Evolutionary conservation across 2,329 filamentous ascomycete species (phyloP).

Genomic region (Paecilomyces sp.): DNA sequence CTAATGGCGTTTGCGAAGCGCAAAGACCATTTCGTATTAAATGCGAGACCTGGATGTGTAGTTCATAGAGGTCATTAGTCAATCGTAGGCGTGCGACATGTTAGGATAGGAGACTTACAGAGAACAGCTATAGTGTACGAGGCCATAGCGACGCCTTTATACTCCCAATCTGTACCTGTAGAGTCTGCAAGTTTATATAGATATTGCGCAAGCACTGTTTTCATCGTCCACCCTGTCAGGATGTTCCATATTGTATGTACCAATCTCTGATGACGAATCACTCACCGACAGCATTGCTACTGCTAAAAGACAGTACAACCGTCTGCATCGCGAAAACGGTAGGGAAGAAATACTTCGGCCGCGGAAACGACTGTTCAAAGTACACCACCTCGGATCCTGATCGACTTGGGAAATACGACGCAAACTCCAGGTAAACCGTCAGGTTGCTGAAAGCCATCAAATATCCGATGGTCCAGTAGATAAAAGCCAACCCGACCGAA

Average conservation of each 20-base stretch:
- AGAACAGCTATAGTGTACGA: constrained; percentile 54
- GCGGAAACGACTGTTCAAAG: constrained; percentile 60
- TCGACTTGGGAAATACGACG: constrained; percentile 59
- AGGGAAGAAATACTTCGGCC: constrained; percentile 58
- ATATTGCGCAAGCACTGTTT: constrained; percentile 55
- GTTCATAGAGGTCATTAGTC: background rate
- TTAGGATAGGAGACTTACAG: constrained; percentile 32
- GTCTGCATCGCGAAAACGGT: constrained; percentile 58
- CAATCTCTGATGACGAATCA: background rate
- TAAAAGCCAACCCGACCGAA: constrained; percentile 54
- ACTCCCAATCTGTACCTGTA: constrained; percentile 52
- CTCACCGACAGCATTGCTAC: constrained; percentile 54
- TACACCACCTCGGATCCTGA: constrained; percentile 62
- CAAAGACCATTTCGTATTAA: constrained; percentile 53
- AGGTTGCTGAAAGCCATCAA: constrained; percentile 51
- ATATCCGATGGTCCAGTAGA: constrained; percentile 60
- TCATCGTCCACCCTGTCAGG: background rate
- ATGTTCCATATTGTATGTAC: no score
- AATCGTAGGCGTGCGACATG: background rate
- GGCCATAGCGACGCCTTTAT: constrained; percentile 60
- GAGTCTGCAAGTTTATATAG: constrained; percentile 51
- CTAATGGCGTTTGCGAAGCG: constrained; percentile 52
- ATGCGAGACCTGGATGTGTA: constrained; percentile 33
- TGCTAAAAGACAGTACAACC: constrained; percentile 58
- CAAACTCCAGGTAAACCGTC: constrained; percentile 56